Evolutionary conservation across 441 rosid genomes (phyloP).

Genomic region (Gossypium schwendimanii): DNA sequence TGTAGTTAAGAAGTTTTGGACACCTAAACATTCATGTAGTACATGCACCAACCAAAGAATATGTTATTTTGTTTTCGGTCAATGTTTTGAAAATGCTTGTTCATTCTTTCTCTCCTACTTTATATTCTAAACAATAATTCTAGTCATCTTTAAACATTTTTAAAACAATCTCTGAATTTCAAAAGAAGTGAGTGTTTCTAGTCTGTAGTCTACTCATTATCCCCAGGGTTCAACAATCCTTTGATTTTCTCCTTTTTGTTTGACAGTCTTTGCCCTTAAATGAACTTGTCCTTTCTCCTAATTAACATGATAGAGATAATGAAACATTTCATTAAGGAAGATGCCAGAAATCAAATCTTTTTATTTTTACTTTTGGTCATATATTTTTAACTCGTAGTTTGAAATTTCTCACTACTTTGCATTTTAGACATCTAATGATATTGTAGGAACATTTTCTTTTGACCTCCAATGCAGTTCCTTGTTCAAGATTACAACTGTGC

Average conservation of each 20-base stretch:
- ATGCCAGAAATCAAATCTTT: background rate
- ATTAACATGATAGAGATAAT: background rate
- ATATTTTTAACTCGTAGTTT: background rate
- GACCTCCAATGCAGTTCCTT: conserved; percentile 42
- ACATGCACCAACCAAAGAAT: background rate
- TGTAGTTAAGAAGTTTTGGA: conserved; percentile 1
- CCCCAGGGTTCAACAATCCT: background rate
- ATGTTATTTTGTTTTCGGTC: background rate
- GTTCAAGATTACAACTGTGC: conserved; percentile 96
- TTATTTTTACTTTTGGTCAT: background rate
- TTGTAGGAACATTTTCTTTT: background rate
- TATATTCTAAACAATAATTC: background rate
- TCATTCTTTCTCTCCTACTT: background rate
- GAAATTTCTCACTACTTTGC: background rate
- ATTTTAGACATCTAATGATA: background rate
- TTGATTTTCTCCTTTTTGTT: background rate
- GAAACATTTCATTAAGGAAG: background rate
- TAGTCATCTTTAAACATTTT: background rate
- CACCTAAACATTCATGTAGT: background rate
- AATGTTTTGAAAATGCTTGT: background rate
- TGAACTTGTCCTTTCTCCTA: background rate
- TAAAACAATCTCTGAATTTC: background rate
- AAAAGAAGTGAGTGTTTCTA: background rate
- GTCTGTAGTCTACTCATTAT: background rate
- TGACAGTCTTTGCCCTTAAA: background rate